Evolutionary conservation across 1,284 basidiomycete genomes (phyloP).

Genomic region (Moesziomyces globuligerus): DNA sequence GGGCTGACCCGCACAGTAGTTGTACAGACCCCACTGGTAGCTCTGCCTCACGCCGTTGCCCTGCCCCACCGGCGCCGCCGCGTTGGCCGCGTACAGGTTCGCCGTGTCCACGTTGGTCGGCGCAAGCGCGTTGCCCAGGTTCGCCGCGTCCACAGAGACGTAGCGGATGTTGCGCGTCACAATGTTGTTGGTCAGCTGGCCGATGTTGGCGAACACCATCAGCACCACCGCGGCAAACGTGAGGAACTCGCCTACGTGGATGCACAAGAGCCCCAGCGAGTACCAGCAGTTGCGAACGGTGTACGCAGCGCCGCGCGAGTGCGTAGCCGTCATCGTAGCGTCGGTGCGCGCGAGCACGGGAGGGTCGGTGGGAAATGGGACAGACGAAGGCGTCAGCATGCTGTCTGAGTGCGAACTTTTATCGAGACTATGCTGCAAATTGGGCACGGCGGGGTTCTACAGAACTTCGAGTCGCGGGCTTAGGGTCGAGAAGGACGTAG

Average conservation of each 20-base stretch:
- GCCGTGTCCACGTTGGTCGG: slow-evolving; percentile 6
- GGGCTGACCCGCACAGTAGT: slow-evolving; percentile 50
- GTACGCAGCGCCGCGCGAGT: not conserved
- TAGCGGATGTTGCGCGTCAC: slow-evolving; percentile 62
- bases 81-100: slow-evolving; percentile 51
- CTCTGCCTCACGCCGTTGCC: slow-evolving; percentile 47
- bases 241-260: slow-evolving; percentile 60
- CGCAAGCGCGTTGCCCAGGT: slow-evolving; percentile 38
- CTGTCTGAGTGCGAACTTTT: no score
- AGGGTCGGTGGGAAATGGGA: not conserved
- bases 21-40: slow-evolving; percentile 61
- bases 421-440: no score
- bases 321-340: slow-evolving; percentile 5
- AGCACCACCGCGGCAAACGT: slow-evolving; percentile 62
- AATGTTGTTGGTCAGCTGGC: slow-evolving; percentile 63
- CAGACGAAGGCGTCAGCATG: not conserved
- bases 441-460: no score
- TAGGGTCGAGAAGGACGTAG: no score
- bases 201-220: slow-evolving; percentile 61
- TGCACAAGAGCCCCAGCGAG: slow-evolving; percentile 26
- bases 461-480: no score
- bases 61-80: slow-evolving; percentile 17
- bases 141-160: slow-evolving; percentile 41
- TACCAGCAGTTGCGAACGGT: slow-evolving; percentile 19
- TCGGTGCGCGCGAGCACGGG: not conserved